Percentiles rank a stretch among this genome's conserved stretches.
Conservation (phyloP, 768 basidiomycete species). For the Lentinula edodes region DNA sequence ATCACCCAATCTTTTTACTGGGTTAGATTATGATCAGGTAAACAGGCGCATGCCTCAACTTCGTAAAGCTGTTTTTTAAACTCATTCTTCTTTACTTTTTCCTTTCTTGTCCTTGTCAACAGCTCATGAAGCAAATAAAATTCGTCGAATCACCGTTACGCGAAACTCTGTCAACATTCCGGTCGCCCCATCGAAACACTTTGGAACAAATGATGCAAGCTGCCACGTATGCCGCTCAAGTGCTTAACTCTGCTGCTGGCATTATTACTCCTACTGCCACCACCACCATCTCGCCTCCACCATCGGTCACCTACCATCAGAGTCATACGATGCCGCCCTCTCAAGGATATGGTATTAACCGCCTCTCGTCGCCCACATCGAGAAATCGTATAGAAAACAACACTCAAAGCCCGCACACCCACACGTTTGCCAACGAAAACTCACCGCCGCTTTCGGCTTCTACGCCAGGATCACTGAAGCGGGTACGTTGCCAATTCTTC, state of each 20-base stretch:
- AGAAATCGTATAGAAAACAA: neutral
- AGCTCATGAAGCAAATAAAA: slow-evolving; percentile 6
- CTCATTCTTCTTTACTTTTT: neutral
- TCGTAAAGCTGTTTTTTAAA: neutral
- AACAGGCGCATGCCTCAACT: neutral
- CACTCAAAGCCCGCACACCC: neutral
- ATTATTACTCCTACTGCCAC: neutral
- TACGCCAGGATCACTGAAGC: neutral
- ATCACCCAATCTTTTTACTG: neutral
- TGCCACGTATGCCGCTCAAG: slow-evolving; percentile 35
- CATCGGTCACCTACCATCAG: neutral
- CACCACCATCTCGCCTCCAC: neutral
- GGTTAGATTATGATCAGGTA: slow-evolving; percentile 6
- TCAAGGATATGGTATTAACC: neutral
- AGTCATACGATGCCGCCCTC: neutral
- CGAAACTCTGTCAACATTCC: neutral
- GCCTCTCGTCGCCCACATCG: neutral
- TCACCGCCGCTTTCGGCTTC: slow-evolving; percentile 1
- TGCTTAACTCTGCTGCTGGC: slow-evolving; percentile 36
- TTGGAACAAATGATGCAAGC: slow-evolving; percentile 39
- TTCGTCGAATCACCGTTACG: slow-evolving; percentile 1
- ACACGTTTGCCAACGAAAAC: neutral
- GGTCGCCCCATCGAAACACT: slow-evolving; percentile 4
- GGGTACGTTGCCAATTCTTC: neutral
- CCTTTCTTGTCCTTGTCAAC: neutral